Evolutionary conservation across 768 basidiomycete species (phyloP).

Genomic region (Pisolithus orientalis): DNA sequence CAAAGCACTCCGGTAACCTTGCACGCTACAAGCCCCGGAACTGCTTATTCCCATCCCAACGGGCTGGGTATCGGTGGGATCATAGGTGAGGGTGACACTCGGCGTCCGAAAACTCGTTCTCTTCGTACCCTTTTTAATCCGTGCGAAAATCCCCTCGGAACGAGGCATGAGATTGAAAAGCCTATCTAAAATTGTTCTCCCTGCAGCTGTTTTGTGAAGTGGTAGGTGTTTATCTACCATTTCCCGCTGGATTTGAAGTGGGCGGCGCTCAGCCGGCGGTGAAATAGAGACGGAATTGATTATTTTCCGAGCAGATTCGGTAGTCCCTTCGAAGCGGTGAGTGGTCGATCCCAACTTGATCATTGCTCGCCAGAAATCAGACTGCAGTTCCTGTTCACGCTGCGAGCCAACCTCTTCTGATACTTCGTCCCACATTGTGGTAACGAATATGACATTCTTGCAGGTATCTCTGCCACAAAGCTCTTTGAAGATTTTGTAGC

Average conservation of each 20-base stretch:
- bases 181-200: not conserved
- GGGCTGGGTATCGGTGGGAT: not conserved
- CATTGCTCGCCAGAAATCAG: constrained; percentile 25
- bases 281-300: constrained; percentile 8
- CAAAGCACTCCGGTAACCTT: not conserved
- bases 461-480: constrained; percentile 19
- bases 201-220: not conserved
- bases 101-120: not conserved
- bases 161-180: not conserved
- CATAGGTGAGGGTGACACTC: not conserved
- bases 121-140: not conserved
- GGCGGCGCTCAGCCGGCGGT: not conserved
- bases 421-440: constrained; percentile 31
- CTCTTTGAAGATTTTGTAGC: constrained; percentile 25
- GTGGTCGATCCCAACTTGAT: constrained; percentile 20
- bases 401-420: constrained; percentile 9
- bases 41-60: not conserved
- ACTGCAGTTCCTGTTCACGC: constrained; percentile 24
- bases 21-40: not conserved
- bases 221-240: not conserved
- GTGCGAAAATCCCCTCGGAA: not conserved
- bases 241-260: constrained; percentile 1
- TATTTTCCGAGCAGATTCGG: constrained; percentile 25
- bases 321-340: constrained; percentile 16
- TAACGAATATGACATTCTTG: constrained; percentile 26